Percentiles rank a stretch among this genome's conserved stretches.
Evolutionary conservation across 805 yeast species (phyloP).

Genomic region (Zygosaccharomyces lentus): DNA sequence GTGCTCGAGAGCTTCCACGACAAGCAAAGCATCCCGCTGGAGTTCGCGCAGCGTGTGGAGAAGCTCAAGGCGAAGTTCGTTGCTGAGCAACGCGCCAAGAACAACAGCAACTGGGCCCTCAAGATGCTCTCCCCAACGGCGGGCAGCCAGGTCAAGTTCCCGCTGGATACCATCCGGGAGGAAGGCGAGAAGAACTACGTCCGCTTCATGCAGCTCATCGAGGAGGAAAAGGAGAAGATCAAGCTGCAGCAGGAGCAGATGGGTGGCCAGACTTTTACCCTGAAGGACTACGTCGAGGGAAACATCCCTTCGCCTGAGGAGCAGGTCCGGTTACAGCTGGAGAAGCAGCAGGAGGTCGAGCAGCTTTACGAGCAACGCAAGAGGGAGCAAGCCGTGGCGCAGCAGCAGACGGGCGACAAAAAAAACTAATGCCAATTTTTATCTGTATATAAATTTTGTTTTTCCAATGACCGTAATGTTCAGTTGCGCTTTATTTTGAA

Average conservation of each 20-base stretch:
- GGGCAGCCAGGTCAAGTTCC: slow-evolving; percentile 45
- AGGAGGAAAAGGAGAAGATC: slow-evolving; percentile 69
- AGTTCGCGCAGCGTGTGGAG: slow-evolving; percentile 74
- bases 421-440: slow-evolving; percentile 7
- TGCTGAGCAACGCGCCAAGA: slow-evolving; percentile 45
- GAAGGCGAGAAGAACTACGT: slow-evolving; percentile 88
- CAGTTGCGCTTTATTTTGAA: neutral
- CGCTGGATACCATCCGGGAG: slow-evolving; percentile 83
- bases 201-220: slow-evolving; percentile 73
- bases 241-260: slow-evolving; percentile 70
- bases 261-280: slow-evolving; percentile 77
- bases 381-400: slow-evolving; percentile 13
- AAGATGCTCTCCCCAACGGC: slow-evolving; percentile 44
- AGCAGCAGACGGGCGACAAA: slow-evolving; percentile 10
- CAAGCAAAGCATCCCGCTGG: slow-evolving; percentile 64
- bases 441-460: slow-evolving; percentile 4
- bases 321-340: slow-evolving; percentile 41
- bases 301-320: slow-evolving; percentile 77
- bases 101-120: slow-evolving; percentile 49
- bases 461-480: slow-evolving; percentile 1
- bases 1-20: slow-evolving; percentile 68
- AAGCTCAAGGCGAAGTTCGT: slow-evolving; percentile 68
- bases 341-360: slow-evolving; percentile 40
- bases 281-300: slow-evolving; percentile 80
- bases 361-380: slow-evolving; percentile 32